These are phyloP conservation scores for Monosporascus sp. DNA, from an alignment of 2,329 filamentous ascomycete species.

Conservation along the genomic window DNA sequence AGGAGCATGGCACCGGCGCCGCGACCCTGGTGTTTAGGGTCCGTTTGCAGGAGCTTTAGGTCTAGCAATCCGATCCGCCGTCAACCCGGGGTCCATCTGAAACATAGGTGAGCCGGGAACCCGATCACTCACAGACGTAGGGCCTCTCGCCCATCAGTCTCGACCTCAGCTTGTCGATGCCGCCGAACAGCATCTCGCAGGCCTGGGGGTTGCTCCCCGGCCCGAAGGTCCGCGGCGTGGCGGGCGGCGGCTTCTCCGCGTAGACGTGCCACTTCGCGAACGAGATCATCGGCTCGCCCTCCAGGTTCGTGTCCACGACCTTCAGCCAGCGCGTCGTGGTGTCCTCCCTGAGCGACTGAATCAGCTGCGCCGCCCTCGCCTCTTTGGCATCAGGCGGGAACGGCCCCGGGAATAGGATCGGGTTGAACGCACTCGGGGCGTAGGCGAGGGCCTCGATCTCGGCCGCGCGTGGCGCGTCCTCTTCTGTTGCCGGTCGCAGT, in stretches of 20 bases:
- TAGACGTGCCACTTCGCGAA: constrained; percentile 27
- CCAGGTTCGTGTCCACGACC: constrained; percentile 27
- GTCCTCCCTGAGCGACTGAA: constrained; percentile 16
- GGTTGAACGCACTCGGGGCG: constrained; percentile 23
- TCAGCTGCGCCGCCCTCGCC: constrained; percentile 15
- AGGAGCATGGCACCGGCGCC: constrained; percentile 33
- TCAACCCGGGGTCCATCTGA: neutral
- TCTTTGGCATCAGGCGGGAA: constrained; percentile 18
- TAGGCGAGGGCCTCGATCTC: constrained; percentile 34
- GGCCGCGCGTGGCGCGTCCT: constrained; percentile 29
- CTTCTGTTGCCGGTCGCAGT: constrained; percentile 27
- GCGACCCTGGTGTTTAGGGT: constrained; percentile 34
- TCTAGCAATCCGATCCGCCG: constrained; percentile 17
- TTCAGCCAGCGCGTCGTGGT: constrained; percentile 23
- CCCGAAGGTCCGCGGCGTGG: constrained; percentile 12
- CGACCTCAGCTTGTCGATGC: constrained; percentile 11
- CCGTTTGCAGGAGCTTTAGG: constrained; percentile 32
- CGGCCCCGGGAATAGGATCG: constrained; percentile 29
- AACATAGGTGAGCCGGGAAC: neutral
- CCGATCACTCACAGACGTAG: constrained; percentile 21
- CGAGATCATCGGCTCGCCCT: constrained; percentile 24
- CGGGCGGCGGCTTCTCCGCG: constrained; percentile 12
- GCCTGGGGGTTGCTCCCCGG: constrained; percentile 25
- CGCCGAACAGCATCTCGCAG: constrained; percentile 25
- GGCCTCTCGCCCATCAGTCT: constrained; percentile 15